These are phyloP conservation scores for Brassica juncea DNA, from an alignment of 345 rosid genomes.

Conservation along the genomic window DNA sequence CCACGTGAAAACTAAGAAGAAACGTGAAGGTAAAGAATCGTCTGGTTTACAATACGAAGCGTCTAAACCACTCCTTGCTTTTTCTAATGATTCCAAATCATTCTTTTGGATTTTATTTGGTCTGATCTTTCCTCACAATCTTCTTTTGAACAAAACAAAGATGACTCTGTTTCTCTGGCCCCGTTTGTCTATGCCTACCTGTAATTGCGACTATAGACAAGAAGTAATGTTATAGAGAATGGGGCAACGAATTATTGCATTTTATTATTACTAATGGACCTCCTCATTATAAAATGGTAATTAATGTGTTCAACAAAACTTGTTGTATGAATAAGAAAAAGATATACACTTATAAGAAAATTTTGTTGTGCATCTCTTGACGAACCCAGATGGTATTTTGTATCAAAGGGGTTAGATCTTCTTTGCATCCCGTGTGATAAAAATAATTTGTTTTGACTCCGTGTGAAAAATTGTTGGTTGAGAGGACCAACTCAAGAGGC, in stretches of 20 bases:
- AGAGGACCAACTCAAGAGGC: slow-evolving; percentile 35
- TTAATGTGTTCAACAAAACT: slow-evolving; percentile 22
- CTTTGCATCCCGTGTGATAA: slow-evolving; percentile 34
- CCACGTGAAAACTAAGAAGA: slow-evolving; percentile 29
- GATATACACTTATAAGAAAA: slow-evolving; percentile 36
- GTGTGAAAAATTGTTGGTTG: slow-evolving; percentile 35
- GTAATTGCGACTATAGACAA: slow-evolving; percentile 10
- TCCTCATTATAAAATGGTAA: slow-evolving; percentile 8
- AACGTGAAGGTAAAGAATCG: slow-evolving; percentile 33
- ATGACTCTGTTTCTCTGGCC: slow-evolving; percentile 14
- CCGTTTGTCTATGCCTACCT: slow-evolving; percentile 7
- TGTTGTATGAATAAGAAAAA: slow-evolving; percentile 15
- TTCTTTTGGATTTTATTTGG: slow-evolving; percentile 28
- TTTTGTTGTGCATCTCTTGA: slow-evolving; percentile 24
- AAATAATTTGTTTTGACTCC: slow-evolving; percentile 18
- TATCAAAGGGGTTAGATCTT: slow-evolving; percentile 35
- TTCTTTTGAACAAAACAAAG: slow-evolving; percentile 12
- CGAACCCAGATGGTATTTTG: slow-evolving; percentile 23
- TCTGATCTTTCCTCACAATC: slow-evolving; percentile 12
- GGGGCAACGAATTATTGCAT: slow-evolving; percentile 31
- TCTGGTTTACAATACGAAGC: slow-evolving; percentile 19
- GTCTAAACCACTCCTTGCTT: slow-evolving; percentile 33
- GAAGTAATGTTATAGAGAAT: not conserved
- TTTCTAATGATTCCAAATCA: slow-evolving; percentile 39
- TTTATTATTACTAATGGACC: slow-evolving; percentile 12